Conservation (phyloP, 2,329 filamentous ascomycete species). For the Claviceps citrina region DNA sequence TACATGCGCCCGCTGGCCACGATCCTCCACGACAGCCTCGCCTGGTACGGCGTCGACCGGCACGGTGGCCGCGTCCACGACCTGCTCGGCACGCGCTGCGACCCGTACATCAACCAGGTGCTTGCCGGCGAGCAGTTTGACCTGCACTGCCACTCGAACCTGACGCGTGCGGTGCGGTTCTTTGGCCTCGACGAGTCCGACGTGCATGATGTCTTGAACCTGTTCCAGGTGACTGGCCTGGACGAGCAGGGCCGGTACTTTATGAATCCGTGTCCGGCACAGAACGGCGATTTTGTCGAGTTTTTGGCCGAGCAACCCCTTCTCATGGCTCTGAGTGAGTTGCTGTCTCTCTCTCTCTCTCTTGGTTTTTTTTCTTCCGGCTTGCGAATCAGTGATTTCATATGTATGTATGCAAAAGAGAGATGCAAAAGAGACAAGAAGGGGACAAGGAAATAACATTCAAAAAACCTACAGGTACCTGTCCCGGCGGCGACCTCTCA, state of each 20-base stretch:
- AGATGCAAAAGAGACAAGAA: no score
- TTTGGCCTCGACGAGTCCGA: constrained; percentile 56
- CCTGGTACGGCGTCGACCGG: constrained; percentile 43
- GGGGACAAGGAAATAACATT: no score
- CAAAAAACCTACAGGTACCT: constrained; percentile 35
- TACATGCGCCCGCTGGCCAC: constrained; percentile 63
- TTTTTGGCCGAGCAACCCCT: constrained; percentile 71
- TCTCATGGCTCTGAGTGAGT: constrained; percentile 40
- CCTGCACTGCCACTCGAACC: constrained; percentile 73
- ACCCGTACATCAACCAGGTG: constrained; percentile 67
- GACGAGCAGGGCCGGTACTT: constrained; percentile 60
- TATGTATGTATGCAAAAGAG: no score
- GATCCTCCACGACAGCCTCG: constrained; percentile 51
- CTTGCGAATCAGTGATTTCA: no score
- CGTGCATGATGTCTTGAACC: constrained; percentile 72
- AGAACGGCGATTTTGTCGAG: constrained; percentile 46
- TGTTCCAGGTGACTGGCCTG: constrained; percentile 73
- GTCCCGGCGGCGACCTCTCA: constrained; percentile 67
- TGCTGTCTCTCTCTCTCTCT: background rate
- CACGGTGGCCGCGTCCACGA: constrained; percentile 60
- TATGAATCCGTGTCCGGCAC: constrained; percentile 49
- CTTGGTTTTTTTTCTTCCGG: background rate
- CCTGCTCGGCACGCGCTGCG: constrained; percentile 66
- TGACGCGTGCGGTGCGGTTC: constrained; percentile 55
- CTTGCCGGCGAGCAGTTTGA: constrained; percentile 58